These are phyloP conservation scores for Lepiota subincarnata DNA, from an alignment of 768 basidiomycete species.

Conservation along the genomic window DNA sequence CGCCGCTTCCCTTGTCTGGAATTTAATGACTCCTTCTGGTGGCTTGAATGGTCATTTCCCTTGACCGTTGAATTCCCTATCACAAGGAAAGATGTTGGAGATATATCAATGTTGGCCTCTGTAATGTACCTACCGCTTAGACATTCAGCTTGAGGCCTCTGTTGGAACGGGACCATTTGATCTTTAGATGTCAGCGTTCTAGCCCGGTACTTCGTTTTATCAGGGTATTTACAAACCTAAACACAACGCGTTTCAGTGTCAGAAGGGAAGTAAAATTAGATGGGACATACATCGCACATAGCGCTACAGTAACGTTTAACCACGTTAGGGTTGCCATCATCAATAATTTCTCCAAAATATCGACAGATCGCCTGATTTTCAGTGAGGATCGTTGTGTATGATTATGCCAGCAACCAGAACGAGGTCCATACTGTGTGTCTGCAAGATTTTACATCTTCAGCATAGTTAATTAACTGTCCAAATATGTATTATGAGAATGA, in stretches of 20 bases:
- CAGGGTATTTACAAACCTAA: constrained; percentile 77
- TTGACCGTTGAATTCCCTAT: neutral
- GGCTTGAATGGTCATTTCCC: neutral
- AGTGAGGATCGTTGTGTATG: neutral
- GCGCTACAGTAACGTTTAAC: constrained; percentile 55
- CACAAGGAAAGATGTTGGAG: neutral
- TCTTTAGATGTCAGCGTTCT: constrained; percentile 43
- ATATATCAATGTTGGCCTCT: too few relatives aligned
- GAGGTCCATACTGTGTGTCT: constrained; percentile 60
- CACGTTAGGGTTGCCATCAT: constrained; percentile 39
- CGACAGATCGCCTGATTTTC: constrained; percentile 62
- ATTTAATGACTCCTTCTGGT: neutral
- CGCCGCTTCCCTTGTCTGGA: neutral
- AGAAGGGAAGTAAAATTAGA: neutral
- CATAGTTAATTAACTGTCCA: constrained; percentile 38
- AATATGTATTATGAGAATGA: neutral
- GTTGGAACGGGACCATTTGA: constrained; percentile 12
- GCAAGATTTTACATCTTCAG: constrained; percentile 57
- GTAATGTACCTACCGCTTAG: neutral
- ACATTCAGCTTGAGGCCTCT: constrained; percentile 5
- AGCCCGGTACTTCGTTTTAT: constrained; percentile 51
- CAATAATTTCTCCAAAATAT: constrained; percentile 73
- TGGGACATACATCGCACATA: constrained; percentile 73
- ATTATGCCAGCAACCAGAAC: neutral
- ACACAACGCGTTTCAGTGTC: neutral